Evolutionary conservation across 2,329 filamentous ascomycete genomes (phyloP), one percentile per base, ranked within the genome.

Genomic region (Aspergillus niger): DNA sequence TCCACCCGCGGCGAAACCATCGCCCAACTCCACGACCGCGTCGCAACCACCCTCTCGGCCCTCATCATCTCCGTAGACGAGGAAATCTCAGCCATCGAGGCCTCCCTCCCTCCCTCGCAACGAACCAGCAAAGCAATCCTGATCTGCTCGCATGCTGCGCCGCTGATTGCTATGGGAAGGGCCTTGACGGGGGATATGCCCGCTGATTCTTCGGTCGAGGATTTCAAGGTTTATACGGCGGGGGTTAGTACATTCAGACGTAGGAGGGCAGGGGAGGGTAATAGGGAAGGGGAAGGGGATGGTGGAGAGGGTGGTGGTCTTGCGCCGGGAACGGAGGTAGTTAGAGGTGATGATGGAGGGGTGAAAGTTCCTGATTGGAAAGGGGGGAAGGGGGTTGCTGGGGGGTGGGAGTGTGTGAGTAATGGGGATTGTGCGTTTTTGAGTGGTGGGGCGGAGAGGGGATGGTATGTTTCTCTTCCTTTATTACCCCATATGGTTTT

Each of bases 401-500:
- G 91, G 39, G 89, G 89, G 28, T 99, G 94, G 94, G 83, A 86
- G 43, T 93, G 92, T 72, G 84, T 86, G 61, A 73, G 85, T 56
- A 94, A 97, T 78, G 92, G 92, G 15, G 91, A 97, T 74, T 97
- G 92, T 71, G 88, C 85, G 61, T 96, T 94, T 76, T 80, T 98
- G 66, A 86, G 82, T 57, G 84, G 85, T 57, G 94, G 94, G 7
- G 89, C 90, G 69, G 94, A 98, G 77, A 84, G 93, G 79, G 92
- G 92, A 72, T 98, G 94, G 92, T 95, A 76, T 77, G 82, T 73
- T 60, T 47, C 65, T 64, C 63, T 63, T 68, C 55, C 61, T 61
- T 62, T 61, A n/a, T 32, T 71, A 67, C 28, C 8, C 10, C 3
- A 60, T 59, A 81, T 52, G 54, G 28, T 10, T 26, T 62, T 44